Base-by-base conservation (phyloP, 331 rosid species). In the Stylosanthes scabra region DNA sequence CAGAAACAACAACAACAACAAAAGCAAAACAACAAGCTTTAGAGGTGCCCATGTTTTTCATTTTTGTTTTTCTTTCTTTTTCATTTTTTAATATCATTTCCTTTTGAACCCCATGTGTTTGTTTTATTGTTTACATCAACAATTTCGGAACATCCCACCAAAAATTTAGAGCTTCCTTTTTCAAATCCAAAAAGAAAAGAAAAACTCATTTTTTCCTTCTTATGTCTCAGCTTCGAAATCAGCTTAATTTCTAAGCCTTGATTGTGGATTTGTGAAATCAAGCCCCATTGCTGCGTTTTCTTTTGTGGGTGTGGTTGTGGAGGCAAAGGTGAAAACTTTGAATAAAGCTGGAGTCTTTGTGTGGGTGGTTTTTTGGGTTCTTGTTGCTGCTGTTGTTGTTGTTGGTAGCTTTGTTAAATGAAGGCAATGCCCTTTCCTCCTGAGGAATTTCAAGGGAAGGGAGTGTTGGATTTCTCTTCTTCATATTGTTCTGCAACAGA, bases 361-460 rank as follows among this genome's bases (percentile, higher is more conserved):
- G 80, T 72, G 63, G n/a, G 13, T 76, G 88, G 71, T 65, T 66
- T 40, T 83, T 76, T 78, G 75, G 81, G 72, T 45, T 12, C 70
- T 83, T 74, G 52, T 52, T 74, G 65, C 82, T 80, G 68, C 62
- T 78, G 63, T 66, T 69, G 54, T 81, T 56, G 71, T 34, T 46
- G 44, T 73, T 34, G 78, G 58, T 49, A 66, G 49, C 13, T 65
- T 66, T 66, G 49, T 86, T 89, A 82, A 96, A 93, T 91, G 97
- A 93, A 91, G 93, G 98, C 90, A 87, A 90, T 89, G 93, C 97
- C 93, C 97, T 85, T 89, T 14, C 85, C 96, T 87, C 91, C 88
- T 89, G 93, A 94, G 90, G 93, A 88, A 66, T 86, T 88, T 91
- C 96, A 86, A 89, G 90, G 90, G 90, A 93, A 93, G 90, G 93